phyloP scores from a whole-genome alignment of 2,329 filamentous ascomycete genomes.

The Tolypocladium inflatum region DNA sequence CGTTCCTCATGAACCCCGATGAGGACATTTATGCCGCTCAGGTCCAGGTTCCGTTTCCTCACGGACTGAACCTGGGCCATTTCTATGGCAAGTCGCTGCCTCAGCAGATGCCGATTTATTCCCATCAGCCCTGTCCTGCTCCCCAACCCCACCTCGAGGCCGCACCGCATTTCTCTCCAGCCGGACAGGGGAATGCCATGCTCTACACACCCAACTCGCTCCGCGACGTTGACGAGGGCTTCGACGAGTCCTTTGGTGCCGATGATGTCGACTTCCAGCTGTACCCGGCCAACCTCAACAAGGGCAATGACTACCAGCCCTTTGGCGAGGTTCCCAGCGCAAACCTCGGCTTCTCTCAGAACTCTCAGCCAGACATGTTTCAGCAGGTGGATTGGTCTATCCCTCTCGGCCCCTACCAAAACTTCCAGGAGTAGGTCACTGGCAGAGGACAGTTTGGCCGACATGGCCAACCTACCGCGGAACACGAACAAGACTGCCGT shows the following conservation, averaged over 20 bases:
- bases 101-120: slow-evolving; percentile 28
- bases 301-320: slow-evolving; percentile 30
- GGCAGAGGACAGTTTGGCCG: background rate
- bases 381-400: slow-evolving; percentile 30
- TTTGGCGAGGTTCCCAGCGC: slow-evolving; percentile 43
- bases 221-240: slow-evolving; percentile 55
- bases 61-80: slow-evolving; percentile 25
- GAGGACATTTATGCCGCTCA: slow-evolving; percentile 54
- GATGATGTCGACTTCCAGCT: slow-evolving; percentile 55
- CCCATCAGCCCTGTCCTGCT: slow-evolving; percentile 13
- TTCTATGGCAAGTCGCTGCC: slow-evolving; percentile 35
- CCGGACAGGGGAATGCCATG: slow-evolving; percentile 58
- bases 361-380: slow-evolving; percentile 41
- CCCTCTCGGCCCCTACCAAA: background rate
- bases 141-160: slow-evolving; percentile 12
- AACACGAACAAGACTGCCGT: background rate
- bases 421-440: background rate
- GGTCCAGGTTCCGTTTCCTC: slow-evolving; percentile 43
- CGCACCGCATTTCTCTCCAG: slow-evolving; percentile 53
- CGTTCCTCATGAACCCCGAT: slow-evolving; percentile 46
- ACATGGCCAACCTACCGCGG: background rate
- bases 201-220: slow-evolving; percentile 58
- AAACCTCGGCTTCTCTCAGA: slow-evolving; percentile 41
- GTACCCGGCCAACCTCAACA: slow-evolving; percentile 36
- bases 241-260: slow-evolving; percentile 42